Base-by-base conservation (phyloP, 106 monocot genomes). In the Acanthochlamys bracteata region DNA sequence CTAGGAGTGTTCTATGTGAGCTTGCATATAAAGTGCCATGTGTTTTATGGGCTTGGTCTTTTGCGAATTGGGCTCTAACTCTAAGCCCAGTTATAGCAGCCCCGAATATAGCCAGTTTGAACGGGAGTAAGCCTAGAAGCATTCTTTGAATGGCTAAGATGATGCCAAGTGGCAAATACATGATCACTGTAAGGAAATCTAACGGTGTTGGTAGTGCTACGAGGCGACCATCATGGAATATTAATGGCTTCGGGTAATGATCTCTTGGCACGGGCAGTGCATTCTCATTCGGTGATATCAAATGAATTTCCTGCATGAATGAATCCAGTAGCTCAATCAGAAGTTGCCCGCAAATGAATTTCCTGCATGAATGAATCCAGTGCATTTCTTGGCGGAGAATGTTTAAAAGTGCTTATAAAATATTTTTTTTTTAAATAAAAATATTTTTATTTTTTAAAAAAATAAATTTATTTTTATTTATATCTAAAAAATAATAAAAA, bases 211-310 rank as follows among this genome's bases (percentile, higher is more conserved):
- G 87, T 14, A 25, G 63, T 8, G 42, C 27, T 6, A 70, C 74
- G 13, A 92, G 71, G 4, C 86, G 70, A 7, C 92, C 87, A 20
- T 91, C 90, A 63, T 91, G 90, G 78, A 86, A 81, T 63, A 91
- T 71, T 23, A 91, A 52, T n/a, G 86, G 86, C 59, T 71, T 80
- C 0, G 83, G 80, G 53, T 75, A 75, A 17, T 73, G 23, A 21
- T n/a, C 25, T 51, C 69, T 66, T 3, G 57, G 66, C 62, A 80
- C 33, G 1, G 69, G 45, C 51, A 24, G 19, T 20, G 45, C 42
- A 0, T 47, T 52, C 39, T 64, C 73, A 26, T 53, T 25, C 2
- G 64, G 65, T 11, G 57, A 61, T 33, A 73, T 63, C 24, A 67
- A 14, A 64, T 67, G 66, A 17, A 39, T 59, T 53, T 77, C 80